Conservation (phyloP, 345 rosid species). For the Barbarea vulgaris region DNA sequence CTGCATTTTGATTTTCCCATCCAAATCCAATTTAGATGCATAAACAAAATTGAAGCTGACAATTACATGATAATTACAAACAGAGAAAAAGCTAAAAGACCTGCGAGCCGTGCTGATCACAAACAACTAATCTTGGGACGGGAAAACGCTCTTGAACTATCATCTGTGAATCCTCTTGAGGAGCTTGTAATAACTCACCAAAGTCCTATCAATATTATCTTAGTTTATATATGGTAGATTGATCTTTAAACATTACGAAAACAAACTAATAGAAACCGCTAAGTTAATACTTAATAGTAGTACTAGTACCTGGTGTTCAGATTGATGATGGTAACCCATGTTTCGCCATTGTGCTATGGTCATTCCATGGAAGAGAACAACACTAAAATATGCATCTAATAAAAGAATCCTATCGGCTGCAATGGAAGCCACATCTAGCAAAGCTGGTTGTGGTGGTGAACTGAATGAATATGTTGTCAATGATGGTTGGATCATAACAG, state of each 20-base stretch:
- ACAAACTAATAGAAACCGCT: not conserved
- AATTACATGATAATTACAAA: not conserved
- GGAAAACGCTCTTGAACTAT: conserved; percentile 90
- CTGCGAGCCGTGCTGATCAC: conserved; percentile 99
- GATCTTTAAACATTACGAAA: not conserved
- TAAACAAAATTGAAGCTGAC: not conserved
- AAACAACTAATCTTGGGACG: conserved; percentile 89
- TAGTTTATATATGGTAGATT: not conserved
- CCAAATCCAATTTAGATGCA: not conserved
- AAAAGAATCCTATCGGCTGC: conserved; percentile 86
- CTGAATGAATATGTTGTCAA: conserved; percentile 80
- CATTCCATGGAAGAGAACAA: conserved; percentile 98
- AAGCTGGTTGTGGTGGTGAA: conserved; percentile 81
- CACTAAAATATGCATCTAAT: conserved; percentile 88
- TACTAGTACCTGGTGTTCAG: conserved; percentile 88
- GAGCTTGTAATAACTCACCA: conserved; percentile 82
- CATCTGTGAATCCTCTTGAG: conserved; percentile 71
- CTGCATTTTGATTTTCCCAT: conserved; percentile 42
- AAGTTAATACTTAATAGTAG: too few relatives aligned
- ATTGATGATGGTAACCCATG: conserved; percentile 91
- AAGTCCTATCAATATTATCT: conserved; percentile 57
- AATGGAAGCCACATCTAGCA: conserved; percentile 95
- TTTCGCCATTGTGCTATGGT: conserved; percentile 99
- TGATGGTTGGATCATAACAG: conserved; percentile 99
- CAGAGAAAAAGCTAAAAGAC: conserved; percentile 34